phyloP scores from a whole-genome alignment of 768 basidiomycete species.

The Amanita phalloides region DNA sequence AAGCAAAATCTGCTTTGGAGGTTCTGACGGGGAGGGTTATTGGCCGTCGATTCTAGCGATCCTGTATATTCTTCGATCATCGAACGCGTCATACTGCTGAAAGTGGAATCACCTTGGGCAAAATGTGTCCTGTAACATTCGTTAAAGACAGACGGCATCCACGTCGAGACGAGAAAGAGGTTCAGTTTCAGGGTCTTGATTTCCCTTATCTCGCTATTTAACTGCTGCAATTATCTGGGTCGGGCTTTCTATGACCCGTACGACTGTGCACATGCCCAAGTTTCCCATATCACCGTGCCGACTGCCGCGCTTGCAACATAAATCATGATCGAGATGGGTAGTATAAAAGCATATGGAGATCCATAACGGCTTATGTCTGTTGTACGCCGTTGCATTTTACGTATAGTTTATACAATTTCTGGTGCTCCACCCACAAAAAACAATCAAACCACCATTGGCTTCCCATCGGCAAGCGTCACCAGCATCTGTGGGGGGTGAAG shows the following conservation, averaged over 20 bases:
- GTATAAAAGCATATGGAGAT: too few relatives aligned
- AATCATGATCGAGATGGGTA: not conserved
- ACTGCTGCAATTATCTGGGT: not conserved
- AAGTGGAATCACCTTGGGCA: not conserved
- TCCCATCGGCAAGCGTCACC: too few relatives aligned
- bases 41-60: conserved; percentile 28
- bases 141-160: not conserved
- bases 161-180: not conserved
- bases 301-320: not conserved
- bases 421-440: too few relatives aligned
- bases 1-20: conserved; percentile 70
- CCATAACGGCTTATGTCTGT: too few relatives aligned
- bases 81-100: not conserved
- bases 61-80: not conserved
- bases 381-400: too few relatives aligned
- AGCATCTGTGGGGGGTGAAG: too few relatives aligned
- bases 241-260: not conserved
- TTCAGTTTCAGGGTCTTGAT: not conserved
- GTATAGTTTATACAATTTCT: too few relatives aligned
- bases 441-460: too few relatives aligned
- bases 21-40: conserved; percentile 69
- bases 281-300: not conserved
- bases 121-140: not conserved
- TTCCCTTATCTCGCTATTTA: not conserved
- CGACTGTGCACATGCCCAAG: not conserved